These are phyloP conservation scores for Poa pratensis DNA, from an alignment of 176 grass and related monocot genomes.

Conservation along the genomic window DNA sequence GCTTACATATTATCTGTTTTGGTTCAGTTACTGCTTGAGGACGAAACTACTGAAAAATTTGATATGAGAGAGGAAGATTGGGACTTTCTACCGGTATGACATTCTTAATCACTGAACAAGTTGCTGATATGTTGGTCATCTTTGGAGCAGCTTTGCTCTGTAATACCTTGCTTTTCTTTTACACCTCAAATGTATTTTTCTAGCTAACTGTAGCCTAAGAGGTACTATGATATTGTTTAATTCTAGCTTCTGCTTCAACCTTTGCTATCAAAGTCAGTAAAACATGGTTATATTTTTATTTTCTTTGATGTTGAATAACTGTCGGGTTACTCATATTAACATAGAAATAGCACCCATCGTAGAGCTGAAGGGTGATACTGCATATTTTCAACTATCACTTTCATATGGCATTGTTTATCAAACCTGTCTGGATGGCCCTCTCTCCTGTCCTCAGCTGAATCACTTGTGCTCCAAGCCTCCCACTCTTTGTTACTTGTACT, in stretches of 20 bases:
- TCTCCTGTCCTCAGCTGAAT: neutral
- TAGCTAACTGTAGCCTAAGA: conserved; percentile 6
- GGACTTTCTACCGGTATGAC: conserved; percentile 70
- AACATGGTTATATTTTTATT: neutral
- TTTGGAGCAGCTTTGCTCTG: neutral
- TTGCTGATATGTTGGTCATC: neutral
- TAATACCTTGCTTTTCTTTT: conserved; percentile 16
- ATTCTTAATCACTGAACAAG: conserved; percentile 18
- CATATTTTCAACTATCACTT: conserved; percentile 9
- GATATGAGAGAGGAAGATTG: conserved; percentile 79
- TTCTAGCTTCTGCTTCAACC: conserved; percentile 12
- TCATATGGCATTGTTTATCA: neutral
- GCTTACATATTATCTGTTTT: conserved; percentile 41
- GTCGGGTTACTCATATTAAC: neutral
- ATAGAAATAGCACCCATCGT: neutral
- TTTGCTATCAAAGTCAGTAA: conserved; percentile 12
- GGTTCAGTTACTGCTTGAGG: conserved; percentile 73
- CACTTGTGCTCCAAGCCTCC: neutral
- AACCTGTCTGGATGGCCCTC: conserved; percentile 4
- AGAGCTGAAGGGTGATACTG: neutral
- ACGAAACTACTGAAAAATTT: conserved; percentile 60
- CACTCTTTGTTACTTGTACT: neutral
- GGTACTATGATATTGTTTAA: neutral
- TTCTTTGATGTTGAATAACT: conserved; percentile 1
- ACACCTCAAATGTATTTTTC: neutral